Base-by-base conservation (phyloP, 1,284 basidiomycete genomes). In the Marasmius sp. region DNA sequence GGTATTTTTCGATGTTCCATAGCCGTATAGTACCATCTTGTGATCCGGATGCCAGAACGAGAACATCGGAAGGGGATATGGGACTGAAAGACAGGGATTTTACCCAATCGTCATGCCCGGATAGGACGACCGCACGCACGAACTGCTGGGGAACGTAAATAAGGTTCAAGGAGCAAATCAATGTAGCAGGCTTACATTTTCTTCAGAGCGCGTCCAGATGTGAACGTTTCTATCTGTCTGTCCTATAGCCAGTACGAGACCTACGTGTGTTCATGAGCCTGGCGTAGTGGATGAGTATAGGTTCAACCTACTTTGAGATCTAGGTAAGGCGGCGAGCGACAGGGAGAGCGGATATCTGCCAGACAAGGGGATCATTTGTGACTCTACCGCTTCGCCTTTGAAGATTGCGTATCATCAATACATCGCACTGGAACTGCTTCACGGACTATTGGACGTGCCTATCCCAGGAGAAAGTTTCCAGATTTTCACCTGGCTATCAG, bases 61-160 rank as follows among this genome's bases (percentile, higher is more conserved):
- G 77, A 18, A 80, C 75, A 9, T 71, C 71, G 8, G 70, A 64
- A 45, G 65, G 57, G 11, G 62, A 54, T 10, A 77, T 72, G 2
- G 68, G 50, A 34, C 81, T 82, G 73, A 97, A 93, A 1, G 88
- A 82, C 33, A 98, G 82, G 63, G 86, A 83, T 64, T 91, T 87
- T 56, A 97, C 83, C 95, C 95, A 98, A 72, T 98, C 95, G 79
- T 97, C 92, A 70, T 98, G 95, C 0, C 95, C 95, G 39, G 92
- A 83, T 39, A 98, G 81, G 0, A 83, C 79, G 6, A 82, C 82
- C 20, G 85, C 82, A 60, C 74, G 78, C 18, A 87, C 77, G 70
- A 88, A 88, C 88, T 91, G 64, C 47, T 33, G 58, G 51, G 60
- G 57, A 36, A 16, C 34, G 60, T 47, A 49, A 9, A 57, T 37